These are phyloP conservation scores for Rosellinia necatrix DNA, from an alignment of 2,329 filamentous ascomycete genomes.

Conservation along the genomic window DNA sequence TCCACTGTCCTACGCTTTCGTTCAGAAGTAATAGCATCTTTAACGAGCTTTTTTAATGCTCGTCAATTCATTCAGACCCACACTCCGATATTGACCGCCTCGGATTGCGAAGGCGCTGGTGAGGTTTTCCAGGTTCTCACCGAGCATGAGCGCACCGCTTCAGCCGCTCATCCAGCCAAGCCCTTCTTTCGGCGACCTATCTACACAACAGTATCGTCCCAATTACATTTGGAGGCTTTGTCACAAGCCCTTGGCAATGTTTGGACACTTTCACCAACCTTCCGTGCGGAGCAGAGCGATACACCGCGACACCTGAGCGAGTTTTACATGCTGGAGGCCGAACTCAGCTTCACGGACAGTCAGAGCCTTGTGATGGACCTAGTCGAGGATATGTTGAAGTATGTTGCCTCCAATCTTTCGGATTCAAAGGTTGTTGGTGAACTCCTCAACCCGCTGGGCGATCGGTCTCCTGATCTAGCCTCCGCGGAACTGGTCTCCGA, in stretches of 20 bases:
- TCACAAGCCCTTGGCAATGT: conserved; percentile 87
- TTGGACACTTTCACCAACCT: conserved; percentile 92
- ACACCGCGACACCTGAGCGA: conserved; percentile 93
- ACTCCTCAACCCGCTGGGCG: conserved; percentile 46
- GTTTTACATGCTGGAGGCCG: conserved; percentile 98
- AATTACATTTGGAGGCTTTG: conserved; percentile 91
- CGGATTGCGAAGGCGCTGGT: conserved; percentile 94
- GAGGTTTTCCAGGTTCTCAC: conserved; percentile 81
- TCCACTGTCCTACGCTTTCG: conserved; percentile 79
- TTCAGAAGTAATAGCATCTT: conserved; percentile 74
- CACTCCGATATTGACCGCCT: conserved; percentile 92
- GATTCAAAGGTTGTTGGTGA: conserved; percentile 51
- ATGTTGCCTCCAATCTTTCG: conserved; percentile 48
- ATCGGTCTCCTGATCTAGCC: conserved; percentile 51
- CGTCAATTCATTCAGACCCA: conserved; percentile 81
- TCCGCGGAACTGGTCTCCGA: conserved; percentile 58
- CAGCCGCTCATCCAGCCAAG: conserved; percentile 46
- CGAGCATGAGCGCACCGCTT: conserved; percentile 36
- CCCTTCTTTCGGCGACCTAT: conserved; percentile 86
- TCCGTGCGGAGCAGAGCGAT: conserved; percentile 90
- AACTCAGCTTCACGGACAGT: conserved; percentile 77
- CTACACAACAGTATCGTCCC: conserved; percentile 93
- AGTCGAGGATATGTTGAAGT: conserved; percentile 77
- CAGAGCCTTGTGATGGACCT: conserved; percentile 75
- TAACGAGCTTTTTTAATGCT: conserved; percentile 76